Evolutionary conservation across 805 yeast genomes (phyloP), one percentile per base, ranked within the genome.

Genomic region (Dipodascus albidus): DNA sequence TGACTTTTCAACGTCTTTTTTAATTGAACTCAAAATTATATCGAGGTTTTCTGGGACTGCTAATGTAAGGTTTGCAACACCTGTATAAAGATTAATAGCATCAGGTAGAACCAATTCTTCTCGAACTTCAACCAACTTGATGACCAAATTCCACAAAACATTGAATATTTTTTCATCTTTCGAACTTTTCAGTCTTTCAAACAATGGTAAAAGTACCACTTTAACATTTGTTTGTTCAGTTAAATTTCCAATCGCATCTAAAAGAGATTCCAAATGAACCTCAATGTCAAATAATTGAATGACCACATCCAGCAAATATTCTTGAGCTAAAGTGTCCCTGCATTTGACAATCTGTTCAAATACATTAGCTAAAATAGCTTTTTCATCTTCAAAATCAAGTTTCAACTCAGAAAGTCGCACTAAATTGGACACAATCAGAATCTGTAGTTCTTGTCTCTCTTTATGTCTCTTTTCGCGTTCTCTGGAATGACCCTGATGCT

Each of bases 281-380:
- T 83, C 85, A 61, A 86, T 96, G 0, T 96, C 96, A 70, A 90
- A 90, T 1, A 88, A 90, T 64, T 89, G 96, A 52, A 87, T 83
- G 52, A 90, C 74, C 11, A 90, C 95, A 63, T 90, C 97, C 48
- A 88, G 74, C 54, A 90, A 69, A 64, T 90, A 90, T 62, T 83
- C 87, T 67, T 90, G 97, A 2, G 96, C 96, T 55, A 90, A 74
- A 23, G 80, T 81, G 64, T 90, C 97, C 55, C 83, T 78, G 64
- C 96, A 90, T 65, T 88, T 96, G n/a, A 88, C 79, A 47, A 89
- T 82, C 66, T 90, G 97, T 59, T 88, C 95, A 38, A 89, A 73
- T 6, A 90, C 73, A 0, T 79, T 74, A 1, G 96, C 96, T 55
- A 90, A 73, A 17, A 90, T 79, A 4, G 63, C 58, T 31, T 76